Percentiles rank a stretch among this genome's conserved stretches.
Conservation (phyloP, 768 basidiomycete genomes). For the Aureoboletus auriporus region DNA sequence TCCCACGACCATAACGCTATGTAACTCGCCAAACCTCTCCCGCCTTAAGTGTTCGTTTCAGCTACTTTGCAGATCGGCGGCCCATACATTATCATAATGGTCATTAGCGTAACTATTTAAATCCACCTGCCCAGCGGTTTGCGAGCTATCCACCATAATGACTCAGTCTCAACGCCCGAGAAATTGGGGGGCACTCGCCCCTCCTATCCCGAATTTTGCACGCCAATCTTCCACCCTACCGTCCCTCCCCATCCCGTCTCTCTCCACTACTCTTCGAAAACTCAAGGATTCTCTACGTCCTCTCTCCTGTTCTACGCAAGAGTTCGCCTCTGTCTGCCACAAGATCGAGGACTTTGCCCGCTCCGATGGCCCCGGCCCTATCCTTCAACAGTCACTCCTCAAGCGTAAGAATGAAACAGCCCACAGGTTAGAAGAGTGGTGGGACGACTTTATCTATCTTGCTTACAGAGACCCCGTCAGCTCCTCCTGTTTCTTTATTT, state of each 20-base stretch:
- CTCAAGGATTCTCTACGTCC: constrained; percentile 72
- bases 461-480: constrained; percentile 81
- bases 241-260: constrained; percentile 70
- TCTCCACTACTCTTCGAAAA: constrained; percentile 59
- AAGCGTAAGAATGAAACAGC: constrained; percentile 49
- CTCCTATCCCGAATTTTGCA: constrained; percentile 61
- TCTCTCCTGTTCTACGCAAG: constrained; percentile 59
- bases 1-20: too few species aligned
- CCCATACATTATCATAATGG: too few species aligned
- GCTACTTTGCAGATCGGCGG: too few species aligned
- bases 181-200: constrained; percentile 75
- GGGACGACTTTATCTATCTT: constrained; percentile 84
- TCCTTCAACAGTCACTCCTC: constrained; percentile 64
- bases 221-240: constrained; percentile 57
- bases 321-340: constrained; percentile 48
- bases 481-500: background rate
- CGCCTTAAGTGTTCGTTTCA: too few species aligned
- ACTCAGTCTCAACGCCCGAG: too few species aligned
- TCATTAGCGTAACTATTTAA: too few species aligned
- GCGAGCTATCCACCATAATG: too few species aligned
- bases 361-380: constrained; percentile 32
- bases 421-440: constrained; percentile 94
- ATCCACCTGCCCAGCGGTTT: too few species aligned
- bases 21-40: too few species aligned
- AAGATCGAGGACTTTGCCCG: constrained; percentile 68